Evolutionary conservation across 257 asterid genomes (phyloP), one percentile per base, ranked within the genome.

Genomic region (Orobanche coerulescens): DNA sequence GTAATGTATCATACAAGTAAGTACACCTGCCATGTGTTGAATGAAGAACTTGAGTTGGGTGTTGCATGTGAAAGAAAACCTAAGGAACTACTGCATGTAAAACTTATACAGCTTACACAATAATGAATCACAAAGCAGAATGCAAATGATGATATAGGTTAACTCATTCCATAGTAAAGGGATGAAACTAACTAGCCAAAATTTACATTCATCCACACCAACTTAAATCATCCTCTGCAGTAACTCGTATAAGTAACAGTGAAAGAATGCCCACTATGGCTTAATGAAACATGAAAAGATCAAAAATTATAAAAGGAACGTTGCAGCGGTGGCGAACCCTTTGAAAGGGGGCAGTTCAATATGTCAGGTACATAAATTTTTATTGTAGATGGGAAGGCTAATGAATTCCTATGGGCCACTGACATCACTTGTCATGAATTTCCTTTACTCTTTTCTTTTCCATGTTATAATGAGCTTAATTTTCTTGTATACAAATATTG

Each of bases 1-100:
- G 87, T 61, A 89, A 75, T 30, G 94, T 93, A 71, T 93, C 99
- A 77, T 86, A 93, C 76, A 93, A 73, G 83, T 84, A 83, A 14
- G 95, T 89, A 73, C 95, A 93, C 85, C 96, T 93, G 94, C 75
- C 84, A 74, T 11, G 46, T 43, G 69, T 64, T 55, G 62, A 53
- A 70, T 51, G 16, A 64, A 43, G 40, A 52, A 31, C 5, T 57
- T 58, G 42, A 68, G 56, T 49, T 61, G 20, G 60, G 33, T 54
- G 61, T 69, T 66, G 54, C 15, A 62, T 64, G 59, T 23, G 67
- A 48, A 61, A 58, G 42, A 53, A 49, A 56, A 73, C 33, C 52
- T 11, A 34, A 49, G 69, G 19, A 59, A 49, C 64, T 52, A 37
- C 30, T 55, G 31, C 11, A 42, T 24, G 25, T 4, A 22, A 57